phyloP scores from a whole-genome alignment of 1,284 basidiomycete species.

The Trichosporon coremiiforme region DNA sequence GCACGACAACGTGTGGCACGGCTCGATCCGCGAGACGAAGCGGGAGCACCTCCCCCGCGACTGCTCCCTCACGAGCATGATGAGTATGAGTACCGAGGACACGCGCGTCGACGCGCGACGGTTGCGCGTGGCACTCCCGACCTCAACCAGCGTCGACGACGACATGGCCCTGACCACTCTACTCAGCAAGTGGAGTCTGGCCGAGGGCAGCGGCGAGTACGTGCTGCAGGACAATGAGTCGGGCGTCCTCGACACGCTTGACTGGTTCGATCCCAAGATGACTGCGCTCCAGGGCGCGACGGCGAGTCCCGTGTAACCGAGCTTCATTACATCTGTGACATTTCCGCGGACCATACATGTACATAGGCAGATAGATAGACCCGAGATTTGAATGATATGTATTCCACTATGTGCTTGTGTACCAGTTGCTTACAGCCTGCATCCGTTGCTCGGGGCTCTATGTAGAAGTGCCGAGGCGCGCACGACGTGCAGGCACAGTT shows the following conservation, averaged over 20 bases:
- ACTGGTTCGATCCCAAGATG: background rate
- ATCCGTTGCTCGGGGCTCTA: no score
- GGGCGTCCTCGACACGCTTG: slow-evolving; percentile 12
- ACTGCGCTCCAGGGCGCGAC: no score
- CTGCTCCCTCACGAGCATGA: background rate
- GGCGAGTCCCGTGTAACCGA: no score
- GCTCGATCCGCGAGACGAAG: slow-evolving; percentile 12
- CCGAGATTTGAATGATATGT: background rate
- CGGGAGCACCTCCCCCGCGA: slow-evolving; percentile 2
- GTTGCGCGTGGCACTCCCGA: no score
- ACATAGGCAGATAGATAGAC: no score
- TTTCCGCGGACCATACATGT: no score
- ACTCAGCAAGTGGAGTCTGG: slow-evolving; percentile 1
- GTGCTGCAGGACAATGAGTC: slow-evolving; percentile 12
- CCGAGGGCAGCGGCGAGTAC: background rate
- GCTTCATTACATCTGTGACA: no score
- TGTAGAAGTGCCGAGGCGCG: no score
- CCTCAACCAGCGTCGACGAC: background rate
- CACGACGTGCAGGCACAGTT: no score
- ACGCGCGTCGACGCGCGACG: background rate
- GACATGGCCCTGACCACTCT: background rate
- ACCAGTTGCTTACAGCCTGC: no score
- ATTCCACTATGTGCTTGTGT: background rate
- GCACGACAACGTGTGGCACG: slow-evolving; percentile 14
- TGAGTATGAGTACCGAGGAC: background rate